phyloP scores from a whole-genome alignment of 768 basidiomycete genomes.

The Pleurotus djamor region DNA sequence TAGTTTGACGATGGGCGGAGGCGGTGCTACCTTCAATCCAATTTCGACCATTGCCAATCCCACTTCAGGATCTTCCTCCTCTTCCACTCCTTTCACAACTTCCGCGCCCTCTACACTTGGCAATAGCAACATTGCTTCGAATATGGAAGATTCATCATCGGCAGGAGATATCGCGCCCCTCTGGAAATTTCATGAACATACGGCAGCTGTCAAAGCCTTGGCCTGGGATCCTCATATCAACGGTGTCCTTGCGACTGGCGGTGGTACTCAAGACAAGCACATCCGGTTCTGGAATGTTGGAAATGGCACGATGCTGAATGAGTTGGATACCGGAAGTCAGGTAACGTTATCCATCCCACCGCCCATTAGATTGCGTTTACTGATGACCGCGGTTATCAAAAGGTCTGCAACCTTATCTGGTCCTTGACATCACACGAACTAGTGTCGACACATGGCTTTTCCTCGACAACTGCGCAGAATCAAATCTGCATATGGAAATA shows the following conservation, averaged over 20 bases:
- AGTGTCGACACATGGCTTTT: slow-evolving; percentile 97
- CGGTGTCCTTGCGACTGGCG: slow-evolving; percentile 90
- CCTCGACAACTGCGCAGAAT: slow-evolving; percentile 90
- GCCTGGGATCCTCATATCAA: slow-evolving; percentile 97
- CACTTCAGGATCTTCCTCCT: neutral
- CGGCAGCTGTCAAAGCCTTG: slow-evolving; percentile 95
- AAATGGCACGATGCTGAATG: slow-evolving; percentile 80
- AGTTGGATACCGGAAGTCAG: slow-evolving; percentile 95
- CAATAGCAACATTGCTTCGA: slow-evolving; percentile 6
- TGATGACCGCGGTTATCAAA: neutral
- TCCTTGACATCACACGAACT: slow-evolving; percentile 94
- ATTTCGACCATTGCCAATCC: neutral
- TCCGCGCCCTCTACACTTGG: slow-evolving; percentile 3
- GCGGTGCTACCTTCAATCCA: slow-evolving; percentile 16
- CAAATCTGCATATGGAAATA: slow-evolving; percentile 97
- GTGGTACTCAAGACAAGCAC: slow-evolving; percentile 98
- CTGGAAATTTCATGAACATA: slow-evolving; percentile 96
- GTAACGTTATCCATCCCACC: slow-evolving; percentile 38
- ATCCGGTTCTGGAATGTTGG: slow-evolving; percentile 96
- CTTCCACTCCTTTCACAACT: neutral
- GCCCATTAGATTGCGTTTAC: slow-evolving; percentile 4
- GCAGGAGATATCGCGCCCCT: slow-evolving; percentile 61
- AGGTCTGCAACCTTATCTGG: slow-evolving; percentile 99
- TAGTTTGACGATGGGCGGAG: slow-evolving; percentile 17
- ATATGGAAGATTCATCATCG: slow-evolving; percentile 8